phyloP scores from a whole-genome alignment of 192 early-diverging fungal genomes.

The Chytriomyces sp. region DNA sequence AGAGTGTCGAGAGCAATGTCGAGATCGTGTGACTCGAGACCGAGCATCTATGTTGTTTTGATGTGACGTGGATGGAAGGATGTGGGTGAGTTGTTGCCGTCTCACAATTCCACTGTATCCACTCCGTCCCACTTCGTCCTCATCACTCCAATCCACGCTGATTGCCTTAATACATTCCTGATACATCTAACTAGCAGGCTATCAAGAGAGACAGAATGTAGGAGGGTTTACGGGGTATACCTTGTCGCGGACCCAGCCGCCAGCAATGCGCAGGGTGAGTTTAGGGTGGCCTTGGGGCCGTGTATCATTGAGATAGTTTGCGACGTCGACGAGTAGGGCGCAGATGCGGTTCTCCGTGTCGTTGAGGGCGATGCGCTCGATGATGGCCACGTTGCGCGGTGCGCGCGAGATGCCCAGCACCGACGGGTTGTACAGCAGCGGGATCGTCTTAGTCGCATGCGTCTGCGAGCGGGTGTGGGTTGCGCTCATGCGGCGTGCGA shows the following conservation, averaged over 20 bases:
- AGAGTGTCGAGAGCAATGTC: constrained; percentile 93
- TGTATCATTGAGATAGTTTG: constrained; percentile 52
- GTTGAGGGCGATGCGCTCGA: constrained; percentile 44
- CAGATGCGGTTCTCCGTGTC: constrained; percentile 70
- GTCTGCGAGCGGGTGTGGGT: too few relatives aligned
- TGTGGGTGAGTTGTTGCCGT: too few relatives aligned
- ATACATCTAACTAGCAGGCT: neutral
- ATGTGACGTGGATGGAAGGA: too few relatives aligned
- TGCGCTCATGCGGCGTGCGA: too few relatives aligned
- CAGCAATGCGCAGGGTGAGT: constrained; percentile 84
- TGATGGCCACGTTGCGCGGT: neutral
- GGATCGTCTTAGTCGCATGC: too few relatives aligned
- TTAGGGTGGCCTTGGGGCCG: constrained; percentile 48
- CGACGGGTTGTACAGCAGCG: neutral
- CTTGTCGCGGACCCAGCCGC: constrained; percentile 99
- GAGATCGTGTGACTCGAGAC: constrained; percentile 82
- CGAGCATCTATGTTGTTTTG: constrained; percentile 78
- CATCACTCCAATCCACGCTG: neutral
- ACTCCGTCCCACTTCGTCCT: neutral
- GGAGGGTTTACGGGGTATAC: constrained; percentile 33
- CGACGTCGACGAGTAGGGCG: constrained; percentile 62
- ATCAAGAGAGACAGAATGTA: neutral
- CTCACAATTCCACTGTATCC: neutral
- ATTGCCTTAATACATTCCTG: neutral
- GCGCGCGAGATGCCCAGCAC: neutral